These are phyloP conservation scores for Colletotrichum sp. DNA, from an alignment of 2,329 filamentous ascomycete species.

Conservation along the genomic window DNA sequence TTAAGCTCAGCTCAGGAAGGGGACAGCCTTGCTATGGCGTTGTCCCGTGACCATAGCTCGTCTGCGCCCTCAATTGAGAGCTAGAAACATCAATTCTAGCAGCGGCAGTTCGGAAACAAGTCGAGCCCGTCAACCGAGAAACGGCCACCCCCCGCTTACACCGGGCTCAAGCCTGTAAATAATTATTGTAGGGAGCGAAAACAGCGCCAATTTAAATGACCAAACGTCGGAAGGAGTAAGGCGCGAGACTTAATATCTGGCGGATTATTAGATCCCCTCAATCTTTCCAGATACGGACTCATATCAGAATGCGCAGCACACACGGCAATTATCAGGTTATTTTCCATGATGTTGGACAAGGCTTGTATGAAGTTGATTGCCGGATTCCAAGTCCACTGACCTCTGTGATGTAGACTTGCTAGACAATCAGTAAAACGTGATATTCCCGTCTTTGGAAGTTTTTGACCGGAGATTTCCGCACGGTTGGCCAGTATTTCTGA, in stretches of 20 bases:
- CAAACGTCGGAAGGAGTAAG: not conserved
- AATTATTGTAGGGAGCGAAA: not conserved
- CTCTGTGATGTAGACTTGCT: not conserved
- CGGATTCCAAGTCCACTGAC: not conserved
- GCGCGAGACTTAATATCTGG: not conserved
- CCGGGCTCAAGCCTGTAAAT: not conserved
- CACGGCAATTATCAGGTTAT: not conserved
- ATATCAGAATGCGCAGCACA: rapidly evolving
- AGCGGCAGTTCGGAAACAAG: not conserved
- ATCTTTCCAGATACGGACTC: not conserved
- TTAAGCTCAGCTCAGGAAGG: not conserved
- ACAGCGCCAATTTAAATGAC: not conserved
- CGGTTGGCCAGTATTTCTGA: not conserved
- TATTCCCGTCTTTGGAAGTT: not conserved
- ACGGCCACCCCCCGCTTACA: not conserved
- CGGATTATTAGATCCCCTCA: not conserved
- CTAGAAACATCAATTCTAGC: not conserved
- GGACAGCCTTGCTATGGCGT: not conserved
- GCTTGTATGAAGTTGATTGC: not conserved
- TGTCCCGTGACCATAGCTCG: not conserved
- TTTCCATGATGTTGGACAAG: rapidly evolving
- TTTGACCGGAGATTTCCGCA: not conserved
- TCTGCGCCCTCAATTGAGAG: not conserved
- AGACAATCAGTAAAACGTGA: not conserved
- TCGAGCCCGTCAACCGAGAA: not conserved